Conservation (phyloP, 805 yeast genomes). For the Suhomyces tanzawaensis region DNA sequence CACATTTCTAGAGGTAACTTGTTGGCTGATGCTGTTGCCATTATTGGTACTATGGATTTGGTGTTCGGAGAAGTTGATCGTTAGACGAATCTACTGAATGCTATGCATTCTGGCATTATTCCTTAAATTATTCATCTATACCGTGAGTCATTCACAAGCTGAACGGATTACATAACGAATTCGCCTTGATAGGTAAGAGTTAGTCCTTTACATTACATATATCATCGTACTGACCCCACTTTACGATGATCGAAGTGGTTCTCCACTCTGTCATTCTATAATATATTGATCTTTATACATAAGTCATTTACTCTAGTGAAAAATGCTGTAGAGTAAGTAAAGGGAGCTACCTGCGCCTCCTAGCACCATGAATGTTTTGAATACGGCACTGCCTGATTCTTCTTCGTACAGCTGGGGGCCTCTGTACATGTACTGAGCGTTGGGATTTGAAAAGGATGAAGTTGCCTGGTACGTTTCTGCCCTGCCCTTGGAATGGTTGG, state of each 20-base stretch:
- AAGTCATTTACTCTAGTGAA: constrained; percentile 2
- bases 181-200: no score
- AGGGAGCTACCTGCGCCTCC: constrained; percentile 33
- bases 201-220: no score
- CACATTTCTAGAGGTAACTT: constrained; percentile 82
- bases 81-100: constrained; percentile 39
- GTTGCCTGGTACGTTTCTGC: background rate
- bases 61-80: constrained; percentile 95
- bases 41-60: constrained; percentile 92
- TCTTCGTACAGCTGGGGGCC: constrained; percentile 22
- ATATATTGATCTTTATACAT: constrained; percentile 5
- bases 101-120: background rate
- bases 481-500: background rate
- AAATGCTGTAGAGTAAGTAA: constrained; percentile 25
- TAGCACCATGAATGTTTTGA: constrained; percentile 24
- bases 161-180: no score
- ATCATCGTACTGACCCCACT: no score
- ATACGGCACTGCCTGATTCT: constrained; percentile 10
- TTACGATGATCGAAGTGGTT: background rate
- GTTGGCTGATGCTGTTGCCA: constrained; percentile 89
- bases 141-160: no score
- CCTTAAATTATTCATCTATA: background rate
- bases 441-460: background rate
- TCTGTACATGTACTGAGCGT: constrained; percentile 34
- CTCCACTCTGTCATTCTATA: background rate